Evolutionary conservation across 176 grass and related monocot genomes (phyloP), one percentile per base, ranked within the genome.

Genomic region (Phoenix dactylifera): DNA sequence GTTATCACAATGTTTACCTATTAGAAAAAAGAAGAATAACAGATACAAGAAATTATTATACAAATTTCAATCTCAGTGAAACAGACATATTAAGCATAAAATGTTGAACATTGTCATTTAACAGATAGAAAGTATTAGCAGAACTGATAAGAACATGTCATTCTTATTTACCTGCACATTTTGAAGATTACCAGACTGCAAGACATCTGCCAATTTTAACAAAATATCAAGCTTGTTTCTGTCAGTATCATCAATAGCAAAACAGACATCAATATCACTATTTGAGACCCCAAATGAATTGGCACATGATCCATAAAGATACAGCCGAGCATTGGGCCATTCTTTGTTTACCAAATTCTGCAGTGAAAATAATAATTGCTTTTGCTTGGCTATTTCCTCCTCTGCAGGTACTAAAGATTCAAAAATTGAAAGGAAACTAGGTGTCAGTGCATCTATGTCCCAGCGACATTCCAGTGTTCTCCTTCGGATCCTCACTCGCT

Each of bases 231-330:
- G 64, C 66, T 97, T 97, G 56, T 76, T 90, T 56, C 80, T 79
- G 59, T 88, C 75, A 29, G 19, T 80, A 55, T 77, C 65, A 63
- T 88, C 65, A 67, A 97, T 85, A 44, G 80, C 74, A 30, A 97
- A 82, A 82, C 93, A 97, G 64, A 97, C 72, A 81, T 97, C 93
- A 71, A 97, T 83, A 62, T 97, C 93, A 75, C 93, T 97, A 73
- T 91, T 97, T 54, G 87, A 80, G 64, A 91, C 89, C 50, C 87
- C 93, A 5, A 97, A 97, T 19, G 78, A 85, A 76, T 83, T 97
- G 15, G 93, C 93, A 81, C 93, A 97, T 51, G 93, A 97, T 71
- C 93, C 93, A 80, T 97, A 97, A 16, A 97, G 77, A 63, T 80
- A 77, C 49, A 97, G 70, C 64, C 74, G 79, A 66, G 93, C 77